These are phyloP conservation scores for Multifurca ochricompacta DNA, from an alignment of 768 basidiomycete genomes.

Conservation along the genomic window DNA sequence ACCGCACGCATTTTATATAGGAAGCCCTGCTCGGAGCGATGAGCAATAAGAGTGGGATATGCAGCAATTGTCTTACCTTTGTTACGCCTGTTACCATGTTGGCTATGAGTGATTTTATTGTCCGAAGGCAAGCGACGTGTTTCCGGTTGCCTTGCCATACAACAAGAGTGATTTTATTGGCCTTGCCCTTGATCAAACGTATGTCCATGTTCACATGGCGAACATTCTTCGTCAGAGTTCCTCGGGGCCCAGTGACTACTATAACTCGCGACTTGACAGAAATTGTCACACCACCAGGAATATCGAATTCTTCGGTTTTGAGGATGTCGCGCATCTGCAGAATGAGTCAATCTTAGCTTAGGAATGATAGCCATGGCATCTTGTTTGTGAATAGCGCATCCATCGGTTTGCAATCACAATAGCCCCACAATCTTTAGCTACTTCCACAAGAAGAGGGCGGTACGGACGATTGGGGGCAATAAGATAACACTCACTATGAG, in stretches of 20 bases:
- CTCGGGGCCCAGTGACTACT: conserved; percentile 87
- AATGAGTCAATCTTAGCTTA: conserved; percentile 24
- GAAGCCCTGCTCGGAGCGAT: conserved; percentile 63
- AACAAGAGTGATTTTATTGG: conserved; percentile 76
- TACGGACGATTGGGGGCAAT: neutral
- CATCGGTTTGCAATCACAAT: conserved; percentile 22
- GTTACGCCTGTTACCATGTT: conserved; percentile 99
- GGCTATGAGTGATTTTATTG: conserved; percentile 88
- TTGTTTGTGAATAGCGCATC: conserved; percentile 32
- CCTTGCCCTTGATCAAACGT: conserved; percentile 71
- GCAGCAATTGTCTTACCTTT: conserved; percentile 45
- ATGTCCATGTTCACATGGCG: conserved; percentile 95
- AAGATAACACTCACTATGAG: conserved; percentile 27
- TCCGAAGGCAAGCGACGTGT: conserved; percentile 96
- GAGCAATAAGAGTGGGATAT: neutral
- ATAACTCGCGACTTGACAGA: conserved; percentile 87
- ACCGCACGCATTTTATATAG: conserved; percentile 99
- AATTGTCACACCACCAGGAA: conserved; percentile 81
- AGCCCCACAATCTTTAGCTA: neutral
- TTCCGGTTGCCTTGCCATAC: conserved; percentile 99
- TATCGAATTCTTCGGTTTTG: conserved; percentile 86
- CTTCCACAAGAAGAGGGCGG: neutral
- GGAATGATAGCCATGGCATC: conserved; percentile 26
- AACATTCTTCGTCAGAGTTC: conserved; percentile 85
- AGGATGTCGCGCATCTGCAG: conserved; percentile 85